Conservation (phyloP, 371 early-diverging fungal genomes). For the Rhizomucor pusillus region DNA sequence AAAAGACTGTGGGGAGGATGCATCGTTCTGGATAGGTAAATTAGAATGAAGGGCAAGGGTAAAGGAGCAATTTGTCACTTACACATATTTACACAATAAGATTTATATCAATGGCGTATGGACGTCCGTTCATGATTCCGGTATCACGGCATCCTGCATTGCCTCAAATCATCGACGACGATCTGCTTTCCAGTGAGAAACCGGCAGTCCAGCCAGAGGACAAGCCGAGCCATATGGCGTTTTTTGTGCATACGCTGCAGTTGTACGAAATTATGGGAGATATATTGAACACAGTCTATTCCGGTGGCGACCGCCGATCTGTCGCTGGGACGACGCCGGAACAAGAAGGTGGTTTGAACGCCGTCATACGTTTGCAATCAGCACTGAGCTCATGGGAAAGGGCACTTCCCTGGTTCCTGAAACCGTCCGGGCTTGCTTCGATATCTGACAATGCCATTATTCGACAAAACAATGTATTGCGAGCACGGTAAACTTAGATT, state of each 20-base stretch:
- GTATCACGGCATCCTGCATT: slow-evolving; percentile 15
- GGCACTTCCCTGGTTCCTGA: slow-evolving; percentile 20
- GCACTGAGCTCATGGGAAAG: slow-evolving; percentile 21
- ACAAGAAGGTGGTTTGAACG: slow-evolving; percentile 13
- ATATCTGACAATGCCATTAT: slow-evolving; percentile 12
- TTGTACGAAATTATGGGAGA: slow-evolving; percentile 31
- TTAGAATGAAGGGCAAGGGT: no score
- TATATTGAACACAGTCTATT: slow-evolving; percentile 21
- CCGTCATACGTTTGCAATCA: slow-evolving; percentile 19
- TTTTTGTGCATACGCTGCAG: slow-evolving; percentile 20
- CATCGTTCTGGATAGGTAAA: slow-evolving; percentile 23
- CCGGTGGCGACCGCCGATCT: slow-evolving; percentile 10
- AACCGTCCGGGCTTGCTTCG: slow-evolving; percentile 1
- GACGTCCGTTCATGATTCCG: slow-evolving; percentile 28
- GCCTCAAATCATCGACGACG: slow-evolving; percentile 24
- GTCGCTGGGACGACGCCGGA: slow-evolving; percentile 10
- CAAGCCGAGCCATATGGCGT: slow-evolving; percentile 28
- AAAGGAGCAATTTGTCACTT: neutral
- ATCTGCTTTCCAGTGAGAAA: slow-evolving; percentile 11
- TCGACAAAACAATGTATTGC: slow-evolving; percentile 24
- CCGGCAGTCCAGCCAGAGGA: slow-evolving; percentile 16
- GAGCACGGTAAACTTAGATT: slow-evolving; percentile 23
- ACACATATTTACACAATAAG: neutral
- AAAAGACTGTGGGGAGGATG: slow-evolving; percentile 28
- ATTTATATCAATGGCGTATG: slow-evolving; percentile 29